Evolutionary conservation across 169 alveolate genomes (phyloP), one percentile per base, ranked within the genome.

Genomic region (Cryptosporidium parvum): DNA sequence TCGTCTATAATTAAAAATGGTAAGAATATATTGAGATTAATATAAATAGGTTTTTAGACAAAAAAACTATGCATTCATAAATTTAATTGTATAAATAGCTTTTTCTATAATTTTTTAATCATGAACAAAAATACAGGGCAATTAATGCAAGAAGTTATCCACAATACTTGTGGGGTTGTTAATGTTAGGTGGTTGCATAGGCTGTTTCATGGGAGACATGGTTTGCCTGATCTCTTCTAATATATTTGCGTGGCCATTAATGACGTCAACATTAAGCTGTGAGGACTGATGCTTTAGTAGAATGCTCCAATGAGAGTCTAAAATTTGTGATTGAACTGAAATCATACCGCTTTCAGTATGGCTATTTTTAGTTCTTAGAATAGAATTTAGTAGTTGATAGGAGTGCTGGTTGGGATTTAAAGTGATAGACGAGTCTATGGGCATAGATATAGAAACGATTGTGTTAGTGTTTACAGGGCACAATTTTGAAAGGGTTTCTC

Each of bases 231-330:
- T 53, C 37, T 80, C 89, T 12, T 75, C 86, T 14, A 65, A n/a
- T 62, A 80, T 42, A 51, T 80, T 80, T 39, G 75, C 75, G 45
- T 80, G 45, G 2, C 89, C 89, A 65, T 80, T 59, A 23, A 80
- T 42, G 12, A 65, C 75, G 37, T 67, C 67, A 31, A 80, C 68
- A 45, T 80, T 62, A 14, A 80, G 45, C 44, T 59, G 89, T 23
- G 75, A 56, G 6, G 73, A 37, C 18, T 45, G 65, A 33, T 65
- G 73, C 33, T 80, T 59, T 16, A 80, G 26, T 21, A 80, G 52
- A 12, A 80, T 80, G 18, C 75, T 80, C 89, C 89, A 80, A 37
- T 73, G 86, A 23, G 86, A 73, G n/a, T 73, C 86, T 35, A 73
- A 26, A 31, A 73, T 62, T 16, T 73, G 86, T 10, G 86, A 53